Evolutionary conservation across 2,329 filamentous ascomycete genomes (phyloP).

Genomic region (Lasiodiplodia hormozganensis): DNA sequence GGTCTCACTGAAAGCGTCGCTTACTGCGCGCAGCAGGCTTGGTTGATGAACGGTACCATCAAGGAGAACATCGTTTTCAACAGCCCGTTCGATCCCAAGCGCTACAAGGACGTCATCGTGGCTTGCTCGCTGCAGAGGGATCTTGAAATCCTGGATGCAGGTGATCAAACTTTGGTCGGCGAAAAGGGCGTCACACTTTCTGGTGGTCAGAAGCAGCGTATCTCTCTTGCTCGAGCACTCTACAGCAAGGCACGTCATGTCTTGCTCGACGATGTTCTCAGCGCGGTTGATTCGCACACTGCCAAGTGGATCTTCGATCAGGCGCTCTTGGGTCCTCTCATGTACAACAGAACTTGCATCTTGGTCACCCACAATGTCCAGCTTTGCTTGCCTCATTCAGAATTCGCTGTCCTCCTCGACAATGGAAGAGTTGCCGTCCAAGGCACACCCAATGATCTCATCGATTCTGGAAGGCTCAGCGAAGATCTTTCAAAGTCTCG

Average conservation of each 20-base stretch:
- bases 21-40: constrained; percentile 95
- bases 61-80: constrained; percentile 96
- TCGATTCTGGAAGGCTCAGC: constrained; percentile 85
- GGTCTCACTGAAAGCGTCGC: constrained; percentile 90
- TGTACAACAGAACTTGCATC: constrained; percentile 88
- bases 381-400: constrained; percentile 81
- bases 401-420: constrained; percentile 83
- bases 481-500: constrained; percentile 82
- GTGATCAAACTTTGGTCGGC: constrained; percentile 91
- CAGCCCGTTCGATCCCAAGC: constrained; percentile 76
- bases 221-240: constrained; percentile 94
- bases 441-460: constrained; percentile 78
- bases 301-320: constrained; percentile 98
- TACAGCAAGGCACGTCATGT: constrained; percentile 94
- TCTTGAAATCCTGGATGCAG: constrained; percentile 87
- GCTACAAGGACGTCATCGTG: constrained; percentile 86
- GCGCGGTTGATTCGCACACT: constrained; percentile 95
- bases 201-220: constrained; percentile 96
- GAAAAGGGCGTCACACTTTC: constrained; percentile 98
- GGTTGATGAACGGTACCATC: constrained; percentile 95
- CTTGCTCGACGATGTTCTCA: constrained; percentile 92
- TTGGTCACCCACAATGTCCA: constrained; percentile 94
- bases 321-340: constrained; percentile 86
- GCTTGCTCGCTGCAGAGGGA: constrained; percentile 92
- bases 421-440: constrained; percentile 82